Evolutionary conservation across 345 rosid species (phyloP).

Genomic region (Rhizophora mangle): DNA sequence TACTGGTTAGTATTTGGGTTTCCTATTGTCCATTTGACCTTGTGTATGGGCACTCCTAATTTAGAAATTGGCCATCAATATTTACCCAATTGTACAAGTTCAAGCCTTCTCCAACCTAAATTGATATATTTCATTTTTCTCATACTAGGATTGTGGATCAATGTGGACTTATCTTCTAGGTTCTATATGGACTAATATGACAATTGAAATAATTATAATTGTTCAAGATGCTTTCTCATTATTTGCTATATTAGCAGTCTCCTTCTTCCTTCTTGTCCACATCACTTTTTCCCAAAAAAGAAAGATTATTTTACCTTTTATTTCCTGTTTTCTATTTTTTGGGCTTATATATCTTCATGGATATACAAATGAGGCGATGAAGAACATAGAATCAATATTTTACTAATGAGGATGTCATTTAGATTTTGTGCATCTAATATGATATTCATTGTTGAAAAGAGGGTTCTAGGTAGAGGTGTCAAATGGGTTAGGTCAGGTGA

Average conservation of each 20-base stretch:
- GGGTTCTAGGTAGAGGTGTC: no score
- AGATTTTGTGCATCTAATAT: no score
- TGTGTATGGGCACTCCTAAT: not conserved
- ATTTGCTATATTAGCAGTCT: not conserved
- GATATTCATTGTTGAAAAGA: no score
- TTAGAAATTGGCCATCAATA: not conserved
- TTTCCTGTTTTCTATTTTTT: no score
- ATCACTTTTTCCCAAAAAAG: no score
- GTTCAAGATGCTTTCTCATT: not conserved
- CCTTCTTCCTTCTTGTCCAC: not conserved
- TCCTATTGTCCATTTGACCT: constrained; percentile 1
- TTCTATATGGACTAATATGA: not conserved
- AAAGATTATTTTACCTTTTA: no score
- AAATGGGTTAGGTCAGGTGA: no score
- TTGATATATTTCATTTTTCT: not conserved
- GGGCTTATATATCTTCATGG: no score
- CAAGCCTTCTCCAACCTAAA: not conserved
- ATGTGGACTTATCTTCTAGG: not conserved
- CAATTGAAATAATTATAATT: not conserved
- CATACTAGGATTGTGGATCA: not conserved
- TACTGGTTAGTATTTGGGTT: constrained; percentile 2
- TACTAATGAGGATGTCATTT: no score
- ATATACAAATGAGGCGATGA: no score
- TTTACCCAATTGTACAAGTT: not conserved
- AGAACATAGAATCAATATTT: no score